Percentiles rank a stretch among this genome's conserved stretches.
phyloP scores from a whole-genome alignment of 306 rosid genomes.

The Cicer yamashitae region DNA sequence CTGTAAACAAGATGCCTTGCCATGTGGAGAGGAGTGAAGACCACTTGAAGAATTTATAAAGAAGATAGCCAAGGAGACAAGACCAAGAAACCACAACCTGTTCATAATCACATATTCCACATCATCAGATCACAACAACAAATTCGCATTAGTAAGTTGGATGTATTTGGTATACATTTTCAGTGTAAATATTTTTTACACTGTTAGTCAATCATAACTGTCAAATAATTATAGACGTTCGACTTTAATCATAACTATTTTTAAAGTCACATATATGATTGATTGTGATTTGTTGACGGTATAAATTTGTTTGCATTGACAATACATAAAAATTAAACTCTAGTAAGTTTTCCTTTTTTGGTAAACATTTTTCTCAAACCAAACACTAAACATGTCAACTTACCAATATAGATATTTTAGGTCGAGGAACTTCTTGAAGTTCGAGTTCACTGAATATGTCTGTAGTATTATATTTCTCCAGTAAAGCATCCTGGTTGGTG shows the following conservation, averaged over 20 bases:
- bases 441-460: constrained; percentile 65
- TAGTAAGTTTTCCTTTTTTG: neutral
- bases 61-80: constrained; percentile 53
- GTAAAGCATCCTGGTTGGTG: constrained; percentile 65
- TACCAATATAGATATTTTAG: constrained; percentile 66
- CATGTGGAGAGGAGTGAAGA: constrained; percentile 67
- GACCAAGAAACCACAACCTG: constrained; percentile 67
- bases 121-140: neutral
- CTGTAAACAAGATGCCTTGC: constrained; percentile 64
- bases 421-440: constrained; percentile 57
- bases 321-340: no score
- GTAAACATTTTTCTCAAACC: neutral
- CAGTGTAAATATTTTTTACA: no score
- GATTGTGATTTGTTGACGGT: no score
- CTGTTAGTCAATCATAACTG: no score
- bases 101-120: neutral
- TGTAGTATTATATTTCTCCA: constrained; percentile 68
- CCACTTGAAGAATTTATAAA: constrained; percentile 51
- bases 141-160: neutral
- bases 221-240: no score
- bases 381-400: constrained; percentile 9
- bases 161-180: no score
- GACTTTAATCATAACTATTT: no score
- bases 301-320: no score
- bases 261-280: no score